Base-by-base conservation (phyloP, 2,329 filamentous ascomycete species). In the Calonectria leucothoes region DNA sequence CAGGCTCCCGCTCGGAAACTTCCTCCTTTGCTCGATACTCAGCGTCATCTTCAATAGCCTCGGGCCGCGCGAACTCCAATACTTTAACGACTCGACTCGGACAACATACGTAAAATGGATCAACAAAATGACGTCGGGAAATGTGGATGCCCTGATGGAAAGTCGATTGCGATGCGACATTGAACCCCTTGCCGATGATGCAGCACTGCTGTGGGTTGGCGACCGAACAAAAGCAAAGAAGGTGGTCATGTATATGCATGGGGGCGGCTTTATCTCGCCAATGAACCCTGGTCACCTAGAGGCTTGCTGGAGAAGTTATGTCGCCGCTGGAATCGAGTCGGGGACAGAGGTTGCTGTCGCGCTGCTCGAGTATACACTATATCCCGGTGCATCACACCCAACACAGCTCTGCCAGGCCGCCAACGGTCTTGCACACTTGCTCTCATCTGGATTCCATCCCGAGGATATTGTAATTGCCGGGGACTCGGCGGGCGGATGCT, bases 401-500 rank as follows among this genome's bases (percentile, higher is more conserved):
- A 45, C 52, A 0, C 82, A 82, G 55, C 75, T 84, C 15, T 66
- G 57, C 14, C 82, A 84, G 57, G 81, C 82, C 0, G 77, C 71
- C 0, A 74, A 70, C 6, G 82, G 59, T 11, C 59, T 64, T 25
- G 25, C 39, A 5, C 59, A 64, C 15, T n/a, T 64, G 14, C 37
- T 64, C 7, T 31, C 23, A 3, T 64, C 59, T 5, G 59, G 59
- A 71, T 11, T 70, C 29, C 48, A 29, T 4, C 78, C 82, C 0
- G 33, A 70, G 15, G 71, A 82, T 39, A 69, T 83, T 10, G 59
- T 83, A 11, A 68, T 84, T 14, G 83, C 82, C 3, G 83, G 83
- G 11, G 83, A 84, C 52, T 84, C 82, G 37, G 82, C 81, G 0
- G 83, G 83, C 10, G 83, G 79, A 2, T 83, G 83, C 57, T 70